These are phyloP conservation scores for Fistulinella prunicolor DNA, from an alignment of 768 basidiomycete species.

Conservation along the genomic window DNA sequence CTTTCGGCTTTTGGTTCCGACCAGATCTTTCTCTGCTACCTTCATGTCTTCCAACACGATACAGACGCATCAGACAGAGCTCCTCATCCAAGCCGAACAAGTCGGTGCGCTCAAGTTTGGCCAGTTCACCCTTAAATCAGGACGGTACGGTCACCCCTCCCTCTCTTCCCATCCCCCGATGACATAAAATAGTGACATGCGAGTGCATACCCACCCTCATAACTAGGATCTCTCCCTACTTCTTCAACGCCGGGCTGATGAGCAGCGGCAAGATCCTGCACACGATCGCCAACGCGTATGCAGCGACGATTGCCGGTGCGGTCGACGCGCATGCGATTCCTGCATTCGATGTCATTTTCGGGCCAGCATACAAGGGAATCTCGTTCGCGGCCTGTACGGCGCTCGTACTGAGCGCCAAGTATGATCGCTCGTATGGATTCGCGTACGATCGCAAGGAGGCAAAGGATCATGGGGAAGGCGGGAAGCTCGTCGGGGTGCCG, in stretches of 20 bases:
- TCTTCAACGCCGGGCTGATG: conserved; percentile 92
- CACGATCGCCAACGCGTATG: conserved; percentile 77
- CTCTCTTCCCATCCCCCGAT: neutral
- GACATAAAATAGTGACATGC: neutral
- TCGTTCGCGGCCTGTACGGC: conserved; percentile 85
- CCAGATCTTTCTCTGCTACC: neutral
- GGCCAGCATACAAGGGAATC: conserved; percentile 98
- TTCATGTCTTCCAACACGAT: conserved; percentile 30
- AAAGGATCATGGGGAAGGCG: conserved; percentile 97
- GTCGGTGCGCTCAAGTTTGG: conserved; percentile 86
- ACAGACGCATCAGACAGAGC: conserved; percentile 53
- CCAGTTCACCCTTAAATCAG: conserved; percentile 90
- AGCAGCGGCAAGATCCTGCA: conserved; percentile 80
- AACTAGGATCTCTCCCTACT: conserved; percentile 85
- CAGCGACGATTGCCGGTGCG: conserved; percentile 67
- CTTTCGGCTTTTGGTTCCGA: no score
- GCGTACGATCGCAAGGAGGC: conserved; percentile 94
- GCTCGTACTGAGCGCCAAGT: conserved; percentile 65
- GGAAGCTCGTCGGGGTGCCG: conserved; percentile 81
- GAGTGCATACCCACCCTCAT: no score
- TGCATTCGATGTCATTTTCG: conserved; percentile 82
- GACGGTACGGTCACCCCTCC: conserved; percentile 81
- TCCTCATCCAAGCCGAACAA: conserved; percentile 66
- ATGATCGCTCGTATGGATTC: conserved; percentile 69
- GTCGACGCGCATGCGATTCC: conserved; percentile 31